phyloP scores from a whole-genome alignment of 306 rosid species.

The Sesbania bispinosa region DNA sequence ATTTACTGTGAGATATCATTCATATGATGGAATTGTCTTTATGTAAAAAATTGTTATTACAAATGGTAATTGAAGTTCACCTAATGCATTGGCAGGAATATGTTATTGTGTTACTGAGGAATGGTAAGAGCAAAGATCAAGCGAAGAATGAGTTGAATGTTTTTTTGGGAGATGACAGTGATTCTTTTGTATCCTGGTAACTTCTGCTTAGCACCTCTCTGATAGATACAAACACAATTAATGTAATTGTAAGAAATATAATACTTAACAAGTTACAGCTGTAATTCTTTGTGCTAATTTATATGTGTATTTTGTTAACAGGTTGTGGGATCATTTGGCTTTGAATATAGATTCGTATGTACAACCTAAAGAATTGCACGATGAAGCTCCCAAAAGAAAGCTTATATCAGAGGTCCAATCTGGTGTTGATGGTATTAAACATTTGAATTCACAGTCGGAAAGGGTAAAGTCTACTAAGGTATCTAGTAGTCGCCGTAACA shows the following conservation, averaged over 20 bases:
- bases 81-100: conserved; percentile 66
- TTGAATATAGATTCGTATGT: conserved; percentile 54
- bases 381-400: conserved; percentile 48
- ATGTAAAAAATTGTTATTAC: not conserved
- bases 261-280: not conserved
- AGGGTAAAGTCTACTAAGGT: conserved; percentile 40
- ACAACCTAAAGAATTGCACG: conserved; percentile 45
- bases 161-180: conserved; percentile 80
- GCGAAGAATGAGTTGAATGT: conserved; percentile 76
- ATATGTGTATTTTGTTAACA: conserved; percentile 26
- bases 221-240: not conserved
- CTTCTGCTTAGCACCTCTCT: conserved; percentile 8
- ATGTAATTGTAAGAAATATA: conserved; percentile 6
- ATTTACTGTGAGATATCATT: not conserved
- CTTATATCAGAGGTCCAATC: conserved; percentile 35
- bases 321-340: conserved; percentile 96
- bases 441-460: conserved; percentile 51
- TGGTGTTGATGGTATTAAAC: conserved; percentile 37
- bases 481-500: conserved; percentile 62
- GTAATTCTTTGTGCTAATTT: conserved; percentile 7
- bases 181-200: conserved; percentile 94
- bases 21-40: not conserved
- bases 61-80: conserved; percentile 5
- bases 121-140: conserved; percentile 78
- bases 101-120: conserved; percentile 84